Evolutionary conservation across 2,329 filamentous ascomycete species (phyloP).

Genomic region (Diaporthe destruens): DNA sequence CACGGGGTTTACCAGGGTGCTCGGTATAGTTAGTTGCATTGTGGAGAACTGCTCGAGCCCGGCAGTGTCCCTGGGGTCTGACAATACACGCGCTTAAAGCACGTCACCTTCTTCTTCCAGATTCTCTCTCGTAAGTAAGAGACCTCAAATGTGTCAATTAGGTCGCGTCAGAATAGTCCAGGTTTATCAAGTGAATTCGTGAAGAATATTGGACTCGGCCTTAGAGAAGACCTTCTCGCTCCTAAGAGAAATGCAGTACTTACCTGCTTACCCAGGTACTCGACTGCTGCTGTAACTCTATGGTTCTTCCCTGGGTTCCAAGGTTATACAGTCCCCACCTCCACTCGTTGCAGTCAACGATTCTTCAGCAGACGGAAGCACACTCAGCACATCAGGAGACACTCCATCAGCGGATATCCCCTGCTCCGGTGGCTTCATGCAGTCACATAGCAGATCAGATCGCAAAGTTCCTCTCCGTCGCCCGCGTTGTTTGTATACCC

Average conservation of each 20-base stretch:
- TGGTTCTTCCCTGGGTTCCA: no score
- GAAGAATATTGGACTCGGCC: no score
- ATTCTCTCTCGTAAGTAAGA: background rate
- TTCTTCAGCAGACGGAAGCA: background rate
- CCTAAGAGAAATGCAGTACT: background rate
- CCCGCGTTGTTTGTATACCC: background rate
- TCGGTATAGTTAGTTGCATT: conserved; percentile 14
- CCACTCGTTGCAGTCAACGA: background rate
- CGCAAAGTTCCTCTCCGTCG: background rate
- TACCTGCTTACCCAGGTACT: background rate
- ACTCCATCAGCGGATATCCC: no score
- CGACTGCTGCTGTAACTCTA: background rate
- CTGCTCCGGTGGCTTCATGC: background rate
- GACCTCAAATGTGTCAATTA: background rate
- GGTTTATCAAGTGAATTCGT: background rate
- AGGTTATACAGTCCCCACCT: background rate
- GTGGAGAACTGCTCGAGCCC: conserved; percentile 14
- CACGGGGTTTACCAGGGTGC: background rate
- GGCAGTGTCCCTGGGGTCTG: conserved; percentile 8
- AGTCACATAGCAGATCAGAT: background rate
- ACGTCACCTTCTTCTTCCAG: conserved; percentile 33
- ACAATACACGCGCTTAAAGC: background rate
- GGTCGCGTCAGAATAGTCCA: background rate
- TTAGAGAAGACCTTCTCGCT: background rate
- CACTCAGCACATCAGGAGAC: background rate